Evolutionary conservation across 108 stramenopile genomes (phyloP).

Genomic region (Hondaea fermentalgiana): DNA sequence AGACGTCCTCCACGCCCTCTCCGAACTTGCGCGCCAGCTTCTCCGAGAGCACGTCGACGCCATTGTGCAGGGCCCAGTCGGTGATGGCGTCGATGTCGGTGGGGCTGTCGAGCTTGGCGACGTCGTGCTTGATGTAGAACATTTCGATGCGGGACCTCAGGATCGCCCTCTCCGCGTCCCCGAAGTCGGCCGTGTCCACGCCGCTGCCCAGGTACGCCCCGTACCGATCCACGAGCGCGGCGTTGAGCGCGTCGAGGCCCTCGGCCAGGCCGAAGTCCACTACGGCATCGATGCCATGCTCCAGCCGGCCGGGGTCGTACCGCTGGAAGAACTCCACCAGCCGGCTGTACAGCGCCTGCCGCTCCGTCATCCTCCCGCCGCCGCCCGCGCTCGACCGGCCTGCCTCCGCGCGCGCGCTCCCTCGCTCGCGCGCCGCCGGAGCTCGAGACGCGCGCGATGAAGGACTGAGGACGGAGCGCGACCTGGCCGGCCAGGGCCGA

Average conservation of each 20-base stretch:
- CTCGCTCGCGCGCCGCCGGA: neutral
- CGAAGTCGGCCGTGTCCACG: neutral
- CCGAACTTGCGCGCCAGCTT: neutral
- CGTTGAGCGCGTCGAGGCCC: neutral
- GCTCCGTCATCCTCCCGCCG: neutral
- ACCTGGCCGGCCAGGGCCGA: too few relatives aligned
- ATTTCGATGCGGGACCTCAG: neutral
- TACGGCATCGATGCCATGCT: neutral
- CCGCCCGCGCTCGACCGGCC: neutral
- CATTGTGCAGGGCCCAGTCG: slow-evolving; percentile 2
- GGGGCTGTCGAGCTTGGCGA: neutral
- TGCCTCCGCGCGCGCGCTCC: neutral
- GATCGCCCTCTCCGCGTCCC: neutral
- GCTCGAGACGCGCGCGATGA: too few relatives aligned
- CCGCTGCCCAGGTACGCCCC: slow-evolving; percentile 1
- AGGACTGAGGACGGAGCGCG: too few relatives aligned
- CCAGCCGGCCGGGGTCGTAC: neutral
- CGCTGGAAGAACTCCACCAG: neutral
- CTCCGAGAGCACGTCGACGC: neutral
- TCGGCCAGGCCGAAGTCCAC: slow-evolving; percentile 8
- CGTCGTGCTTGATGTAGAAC: slow-evolving; percentile 13
- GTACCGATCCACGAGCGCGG: neutral
- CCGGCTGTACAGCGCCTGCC: neutral
- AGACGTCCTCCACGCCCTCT: neutral
- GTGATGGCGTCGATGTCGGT: slow-evolving; percentile 2